These are phyloP conservation scores for Chenopodium quinoa DNA, from an alignment of 148 eudicot genomes.

Conservation along the genomic window DNA sequence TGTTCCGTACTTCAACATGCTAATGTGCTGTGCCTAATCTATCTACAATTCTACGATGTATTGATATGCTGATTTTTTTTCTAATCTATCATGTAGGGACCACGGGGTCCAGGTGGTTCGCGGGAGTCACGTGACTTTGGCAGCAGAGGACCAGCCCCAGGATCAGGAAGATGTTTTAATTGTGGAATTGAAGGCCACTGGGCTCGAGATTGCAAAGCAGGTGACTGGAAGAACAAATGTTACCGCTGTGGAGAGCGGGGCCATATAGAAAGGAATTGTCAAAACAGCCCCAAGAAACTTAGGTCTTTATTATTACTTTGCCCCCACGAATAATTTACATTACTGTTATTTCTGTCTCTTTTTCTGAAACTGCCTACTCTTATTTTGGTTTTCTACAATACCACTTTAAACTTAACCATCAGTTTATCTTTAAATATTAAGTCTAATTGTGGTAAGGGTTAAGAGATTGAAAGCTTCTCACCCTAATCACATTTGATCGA, in stretches of 20 bases:
- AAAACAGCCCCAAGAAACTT: conserved; percentile 77
- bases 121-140: conserved; percentile 39
- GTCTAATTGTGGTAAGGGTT: not conserved
- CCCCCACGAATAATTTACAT: not conserved
- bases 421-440: not conserved
- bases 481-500: not conserved
- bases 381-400: not conserved
- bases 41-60: not conserved
- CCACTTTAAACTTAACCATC: not conserved
- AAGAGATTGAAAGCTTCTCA: not conserved
- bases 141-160: conserved; percentile 87
- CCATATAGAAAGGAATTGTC: conserved; percentile 85
- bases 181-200: conserved; percentile 98
- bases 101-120: conserved; percentile 80
- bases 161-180: conserved; percentile 89
- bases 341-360: not conserved
- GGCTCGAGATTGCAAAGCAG: conserved; percentile 95
- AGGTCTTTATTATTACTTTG: conserved; percentile 25
- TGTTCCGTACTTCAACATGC: not conserved
- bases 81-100: conserved; percentile 39
- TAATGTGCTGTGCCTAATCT: not conserved
- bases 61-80: conserved; percentile 1
- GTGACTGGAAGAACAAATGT: conserved; percentile 97
- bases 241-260: conserved; percentile 97
- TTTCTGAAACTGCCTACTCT: not conserved